A percentile compares a stretch with the other conserved stretches of the same genome.
Evolutionary conservation across 1,284 basidiomycete species (phyloP).

Genomic region (Erythrobasidium hasegawianum): DNA sequence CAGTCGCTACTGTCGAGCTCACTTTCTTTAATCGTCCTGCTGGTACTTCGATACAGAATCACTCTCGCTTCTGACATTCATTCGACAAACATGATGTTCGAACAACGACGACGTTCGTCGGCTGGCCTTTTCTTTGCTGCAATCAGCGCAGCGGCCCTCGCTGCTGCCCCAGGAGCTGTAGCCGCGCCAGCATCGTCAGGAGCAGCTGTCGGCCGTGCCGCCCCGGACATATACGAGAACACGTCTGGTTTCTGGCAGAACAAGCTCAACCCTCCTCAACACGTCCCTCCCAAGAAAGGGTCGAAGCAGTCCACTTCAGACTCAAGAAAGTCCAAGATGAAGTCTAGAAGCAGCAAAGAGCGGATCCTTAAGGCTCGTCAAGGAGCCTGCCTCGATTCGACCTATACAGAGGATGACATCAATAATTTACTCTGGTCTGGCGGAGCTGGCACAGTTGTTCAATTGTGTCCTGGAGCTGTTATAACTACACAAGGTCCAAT

Average conservation of each 20-base stretch:
- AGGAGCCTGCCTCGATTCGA: slow-evolving; percentile 38
- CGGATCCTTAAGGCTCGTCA: slow-evolving; percentile 25
- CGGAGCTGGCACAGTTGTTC: slow-evolving; percentile 50
- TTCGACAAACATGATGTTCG: slow-evolving; percentile 19
- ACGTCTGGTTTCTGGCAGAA: not conserved
- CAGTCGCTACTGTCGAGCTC: not conserved
- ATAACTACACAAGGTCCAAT: slow-evolving; percentile 51
- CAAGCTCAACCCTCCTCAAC: not conserved
- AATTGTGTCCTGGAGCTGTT: slow-evolving; percentile 52
- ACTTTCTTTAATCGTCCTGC: not conserved
- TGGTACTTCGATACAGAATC: no score
- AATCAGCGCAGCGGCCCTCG: slow-evolving; percentile 17
- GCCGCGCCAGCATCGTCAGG: slow-evolving; percentile 9
- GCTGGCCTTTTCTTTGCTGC: slow-evolving; percentile 22
- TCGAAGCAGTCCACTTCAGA: not conserved
- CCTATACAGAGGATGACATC: slow-evolving; percentile 39
- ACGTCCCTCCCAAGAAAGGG: not conserved
- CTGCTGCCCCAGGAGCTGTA: slow-evolving; percentile 2
- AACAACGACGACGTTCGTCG: slow-evolving; percentile 22
- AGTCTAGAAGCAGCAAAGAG: slow-evolving; percentile 11
- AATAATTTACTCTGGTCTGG: slow-evolving; percentile 42
- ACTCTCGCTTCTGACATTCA: not conserved
- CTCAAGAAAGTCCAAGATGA: not conserved
- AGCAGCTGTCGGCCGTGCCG: slow-evolving; percentile 3
- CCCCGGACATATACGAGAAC: slow-evolving; percentile 5